A percentile compares a stretch with the other conserved stretches of the same genome.
Conservation (phyloP, 352 stramenopile genomes). For the Pythium aquatile region DNA sequence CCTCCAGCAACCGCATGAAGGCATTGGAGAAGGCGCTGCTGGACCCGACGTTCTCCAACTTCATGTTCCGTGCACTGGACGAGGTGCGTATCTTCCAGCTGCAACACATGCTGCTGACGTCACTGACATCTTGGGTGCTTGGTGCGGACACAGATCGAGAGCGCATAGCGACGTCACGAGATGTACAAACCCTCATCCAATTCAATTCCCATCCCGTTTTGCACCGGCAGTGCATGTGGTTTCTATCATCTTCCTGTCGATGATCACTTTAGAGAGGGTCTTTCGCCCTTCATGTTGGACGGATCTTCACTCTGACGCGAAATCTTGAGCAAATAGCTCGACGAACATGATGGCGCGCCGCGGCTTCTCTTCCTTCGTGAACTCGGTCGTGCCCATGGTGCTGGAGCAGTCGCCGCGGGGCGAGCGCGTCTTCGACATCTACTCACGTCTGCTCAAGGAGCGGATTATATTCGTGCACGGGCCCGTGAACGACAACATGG, state of each 20-base stretch:
- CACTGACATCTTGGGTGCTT: background rate
- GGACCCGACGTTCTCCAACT: slow-evolving; percentile 63
- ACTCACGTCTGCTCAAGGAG: slow-evolving; percentile 96
- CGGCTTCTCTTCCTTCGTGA: slow-evolving; percentile 54
- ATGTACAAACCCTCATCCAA: background rate
- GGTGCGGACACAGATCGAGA: background rate
- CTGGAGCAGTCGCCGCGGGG: slow-evolving; percentile 91
- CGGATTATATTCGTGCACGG: slow-evolving; percentile 97
- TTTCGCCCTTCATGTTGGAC: background rate
- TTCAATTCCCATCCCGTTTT: slow-evolving; percentile 1
- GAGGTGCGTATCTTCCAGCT: slow-evolving; percentile 27
- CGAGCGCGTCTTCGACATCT: slow-evolving; percentile 98
- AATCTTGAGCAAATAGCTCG: background rate
- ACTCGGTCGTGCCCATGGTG: slow-evolving; percentile 91
- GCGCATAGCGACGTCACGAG: background rate
- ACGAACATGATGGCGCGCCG: slow-evolving; percentile 30
- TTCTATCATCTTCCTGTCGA: background rate
- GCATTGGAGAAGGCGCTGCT: slow-evolving; percentile 76
- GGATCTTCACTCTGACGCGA: background rate
- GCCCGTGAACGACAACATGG: slow-evolving; percentile 88
- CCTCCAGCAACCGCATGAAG: slow-evolving; percentile 61
- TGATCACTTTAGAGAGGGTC: slow-evolving; percentile 1
- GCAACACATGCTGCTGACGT: background rate
- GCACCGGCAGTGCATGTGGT: background rate
- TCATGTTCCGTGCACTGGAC: slow-evolving; percentile 78